These are phyloP conservation scores for Xerocomus alliaceus DNA, from an alignment of 1,284 basidiomycete genomes.

Conservation along the genomic window DNA sequence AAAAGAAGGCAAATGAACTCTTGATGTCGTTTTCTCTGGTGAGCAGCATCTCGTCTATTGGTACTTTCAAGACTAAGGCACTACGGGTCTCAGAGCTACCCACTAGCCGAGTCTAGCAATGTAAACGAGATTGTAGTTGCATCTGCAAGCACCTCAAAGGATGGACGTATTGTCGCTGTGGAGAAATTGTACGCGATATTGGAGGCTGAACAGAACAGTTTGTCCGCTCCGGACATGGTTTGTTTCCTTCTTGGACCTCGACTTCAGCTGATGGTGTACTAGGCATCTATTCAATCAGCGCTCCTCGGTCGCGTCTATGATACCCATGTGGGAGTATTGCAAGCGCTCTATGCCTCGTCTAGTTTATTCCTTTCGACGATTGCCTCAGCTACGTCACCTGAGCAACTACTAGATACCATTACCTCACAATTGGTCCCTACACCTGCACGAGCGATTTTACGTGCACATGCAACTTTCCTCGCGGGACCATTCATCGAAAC, in stretches of 20 bases:
- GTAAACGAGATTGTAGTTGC: constrained; percentile 58
- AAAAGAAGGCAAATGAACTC: constrained; percentile 56
- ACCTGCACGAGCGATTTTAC: constrained; percentile 57
- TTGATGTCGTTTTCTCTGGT: constrained; percentile 64
- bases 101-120: constrained; percentile 38
- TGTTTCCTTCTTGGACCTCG: not conserved
- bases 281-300: constrained; percentile 60
- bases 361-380: constrained; percentile 52
- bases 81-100: constrained; percentile 30
- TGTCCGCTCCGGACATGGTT: constrained; percentile 46
- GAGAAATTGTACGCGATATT: constrained; percentile 54
- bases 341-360: constrained; percentile 67
- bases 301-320: constrained; percentile 74
- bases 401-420: constrained; percentile 59
- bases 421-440: constrained; percentile 49
- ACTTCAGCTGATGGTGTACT: constrained; percentile 2
- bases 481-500: constrained; percentile 52
- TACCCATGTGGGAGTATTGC: constrained; percentile 62
- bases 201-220: constrained; percentile 14
- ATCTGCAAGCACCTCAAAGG: constrained; percentile 57
- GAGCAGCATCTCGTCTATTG: constrained; percentile 16
- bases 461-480: constrained; percentile 71
- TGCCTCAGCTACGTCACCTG: constrained; percentile 34
- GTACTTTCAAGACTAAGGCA: not conserved
- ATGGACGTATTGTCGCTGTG: constrained; percentile 59